Evolutionary conservation across 768 basidiomycete species (phyloP).

Genomic region (Suillus brevipes): DNA sequence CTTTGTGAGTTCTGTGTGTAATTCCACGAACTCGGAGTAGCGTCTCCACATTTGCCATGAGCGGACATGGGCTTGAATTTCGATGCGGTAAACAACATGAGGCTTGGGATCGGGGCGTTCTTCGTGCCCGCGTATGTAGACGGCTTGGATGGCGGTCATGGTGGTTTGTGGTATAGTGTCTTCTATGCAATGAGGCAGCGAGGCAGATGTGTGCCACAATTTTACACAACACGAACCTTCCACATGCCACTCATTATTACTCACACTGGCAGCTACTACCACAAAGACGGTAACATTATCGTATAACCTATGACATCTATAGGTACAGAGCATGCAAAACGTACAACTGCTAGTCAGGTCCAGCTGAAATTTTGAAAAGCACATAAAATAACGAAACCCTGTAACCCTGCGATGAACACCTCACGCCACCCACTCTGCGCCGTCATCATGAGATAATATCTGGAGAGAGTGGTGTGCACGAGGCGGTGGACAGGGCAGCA

Average conservation of each 20-base stretch:
- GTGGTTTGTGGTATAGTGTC: conserved; percentile 12
- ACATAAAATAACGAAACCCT: conserved; percentile 1
- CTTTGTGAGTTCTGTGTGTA: conserved; percentile 79
- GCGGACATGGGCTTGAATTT: conserved; percentile 84
- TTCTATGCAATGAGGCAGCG: not conserved
- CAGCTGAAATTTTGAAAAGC: conserved; percentile 2
- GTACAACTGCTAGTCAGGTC: conserved; percentile 11
- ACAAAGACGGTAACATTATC: conserved; percentile 1
- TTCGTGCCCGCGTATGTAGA: conserved; percentile 69
- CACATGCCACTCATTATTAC: not conserved
- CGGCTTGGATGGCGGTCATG: conserved; percentile 77
- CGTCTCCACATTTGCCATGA: conserved; percentile 94
- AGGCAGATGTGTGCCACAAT: not conserved
- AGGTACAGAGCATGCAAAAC: conserved; percentile 7
- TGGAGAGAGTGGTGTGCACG: conserved; percentile 18
- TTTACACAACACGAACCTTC: not conserved
- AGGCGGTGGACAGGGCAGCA: conserved; percentile 2
- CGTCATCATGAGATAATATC: conserved; percentile 21
- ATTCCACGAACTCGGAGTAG: conserved; percentile 91
- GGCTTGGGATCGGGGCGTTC: conserved; percentile 67
- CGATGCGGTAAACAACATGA: conserved; percentile 82
- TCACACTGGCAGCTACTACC: not conserved
- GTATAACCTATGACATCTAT: conserved; percentile 6
- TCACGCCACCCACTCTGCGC: not conserved
- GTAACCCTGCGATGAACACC: not conserved